phyloP scores from a whole-genome alignment of 129 eudicot species.

The Artemisia tridentata region DNA sequence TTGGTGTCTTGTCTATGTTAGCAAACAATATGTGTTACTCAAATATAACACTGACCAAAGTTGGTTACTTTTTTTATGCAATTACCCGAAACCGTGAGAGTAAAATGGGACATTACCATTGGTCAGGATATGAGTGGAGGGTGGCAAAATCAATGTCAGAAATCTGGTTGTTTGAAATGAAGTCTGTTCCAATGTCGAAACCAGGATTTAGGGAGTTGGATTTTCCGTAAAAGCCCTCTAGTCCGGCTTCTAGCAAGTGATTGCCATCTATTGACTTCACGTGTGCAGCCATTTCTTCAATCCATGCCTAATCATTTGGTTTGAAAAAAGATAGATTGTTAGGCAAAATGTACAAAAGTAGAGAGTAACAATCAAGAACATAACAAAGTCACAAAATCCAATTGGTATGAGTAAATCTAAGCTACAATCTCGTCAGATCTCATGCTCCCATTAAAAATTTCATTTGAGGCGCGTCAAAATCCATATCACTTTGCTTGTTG shows the following conservation, averaged over 20 bases:
- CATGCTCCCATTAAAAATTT: too few relatives aligned
- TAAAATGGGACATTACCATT: conserved; percentile 58
- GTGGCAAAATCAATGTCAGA: conserved; percentile 88
- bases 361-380: too few relatives aligned
- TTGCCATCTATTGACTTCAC: conserved; percentile 81
- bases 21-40: not conserved
- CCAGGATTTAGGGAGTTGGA: conserved; percentile 64
- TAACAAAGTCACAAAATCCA: too few relatives aligned
- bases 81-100: not conserved
- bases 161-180: conserved; percentile 69
- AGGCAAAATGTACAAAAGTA: not conserved
- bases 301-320: conserved; percentile 61
- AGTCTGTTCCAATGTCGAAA: conserved; percentile 75
- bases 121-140: conserved; percentile 87
- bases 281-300: conserved; percentile 85
- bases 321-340: not conserved
- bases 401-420: too few relatives aligned
- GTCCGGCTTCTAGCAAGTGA: conserved; percentile 89
- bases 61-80: not conserved
- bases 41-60: not conserved
- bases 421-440: too few relatives aligned
- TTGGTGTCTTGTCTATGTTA: too few relatives aligned
- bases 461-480: too few relatives aligned
- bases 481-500: too few relatives aligned
- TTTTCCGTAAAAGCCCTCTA: conserved; percentile 87